Evolutionary conservation across 1,284 basidiomycete species (phyloP), one percentile per base, ranked within the genome.

Genomic region (Moesziomyces sp.): DNA sequence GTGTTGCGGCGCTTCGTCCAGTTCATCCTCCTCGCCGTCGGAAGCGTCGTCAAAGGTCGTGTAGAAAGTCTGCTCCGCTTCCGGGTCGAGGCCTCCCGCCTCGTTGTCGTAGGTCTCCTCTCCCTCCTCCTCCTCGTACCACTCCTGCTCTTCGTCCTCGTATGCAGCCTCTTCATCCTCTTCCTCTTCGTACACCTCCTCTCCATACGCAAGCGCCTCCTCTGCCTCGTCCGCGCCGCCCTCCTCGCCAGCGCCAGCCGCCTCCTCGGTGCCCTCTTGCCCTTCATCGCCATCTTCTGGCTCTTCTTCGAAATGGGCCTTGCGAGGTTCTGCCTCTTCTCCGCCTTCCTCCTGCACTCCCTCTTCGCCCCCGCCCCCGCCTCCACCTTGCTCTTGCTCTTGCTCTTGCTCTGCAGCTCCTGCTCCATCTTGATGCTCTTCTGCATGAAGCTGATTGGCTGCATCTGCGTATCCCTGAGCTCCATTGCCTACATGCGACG

Each of bases 11-110:
- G 46, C 53, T 10, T 54, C 65, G 24, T 67, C 67, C 43, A 64
- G 38, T 40, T 72, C 65, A 42, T 77, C 76, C 50, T 61, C 62
- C 48, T 65, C 67, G 23, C 46, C 61, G 21, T 57, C 67, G 7
- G 45, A 59, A 42, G 42, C 46, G 18, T 59, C 53, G 33, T 69
- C 59, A 49, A 59, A 23, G 57, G 45, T 61, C 11, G 70, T 69
- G 49, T 58, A 67, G 62, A 63, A 68, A 16, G 70, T 74, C 19
- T 69, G 55, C 28, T 68, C 69, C 19, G 43, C 64, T 16, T 73
- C 69, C 24, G 60, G 50, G 35, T 52, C 56, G 13, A 40, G 9
- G 11, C 55, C 46, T 5, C 18, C 53, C 4, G 26, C 43, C 11
- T 54, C 58, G 14, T 57, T 59, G 10, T 23, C 67, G n/a, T 61